Base-by-base conservation (phyloP, 139 green algal species). In the Yamagishiella unicocca region DNA sequence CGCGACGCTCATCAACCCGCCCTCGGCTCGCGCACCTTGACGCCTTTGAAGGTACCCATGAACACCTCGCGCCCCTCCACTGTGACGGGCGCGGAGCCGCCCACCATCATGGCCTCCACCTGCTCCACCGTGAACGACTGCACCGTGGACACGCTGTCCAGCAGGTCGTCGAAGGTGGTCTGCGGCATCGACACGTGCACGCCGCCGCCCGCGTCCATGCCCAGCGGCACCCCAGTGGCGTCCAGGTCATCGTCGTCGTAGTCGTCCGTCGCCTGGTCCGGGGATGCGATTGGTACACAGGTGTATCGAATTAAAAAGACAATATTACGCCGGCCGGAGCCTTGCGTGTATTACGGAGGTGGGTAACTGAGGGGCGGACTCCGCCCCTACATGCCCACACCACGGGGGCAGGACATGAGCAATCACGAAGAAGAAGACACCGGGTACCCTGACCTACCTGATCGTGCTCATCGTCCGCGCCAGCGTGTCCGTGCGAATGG, bases 81-180 rank as follows among this genome's bases (percentile, higher is more conserved):
- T 66, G 75, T 85, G 37, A 90, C 54, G 9, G 77, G 77, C 71
- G 87, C 71, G 7, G n/a, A 58, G 35, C 88, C 92, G 46, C 66
- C 45, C 45, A 81, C 82, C 40, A 91, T 91, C 72, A 93, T 90
- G 29, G 84, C 62, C 66, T 55, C 66, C 50, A 93, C 81, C 64
- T 93, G 89, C 31, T 91, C 89, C 29, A 84, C 67, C 5, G 62
- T 83, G 64, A 93, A 91, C 24, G 46, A 87, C 87, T 95, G 92
- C 35, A 93, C 89, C 40, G 79, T 85, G 33, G 86, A 88, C 45
- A 95, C 87, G 50, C 77, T 83, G 83, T 93, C 90, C 19, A 93
- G 84, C 75, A 93, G 81, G 79, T 91, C 82, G 43, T 88, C 86
- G 4, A 91, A 85, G 19, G 74, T 81, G 25, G 81, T 83, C 61